These are phyloP conservation scores for Ambrosia artemisiifolia DNA, from an alignment of 129 eudicot genomes.

Conservation along the genomic window DNA sequence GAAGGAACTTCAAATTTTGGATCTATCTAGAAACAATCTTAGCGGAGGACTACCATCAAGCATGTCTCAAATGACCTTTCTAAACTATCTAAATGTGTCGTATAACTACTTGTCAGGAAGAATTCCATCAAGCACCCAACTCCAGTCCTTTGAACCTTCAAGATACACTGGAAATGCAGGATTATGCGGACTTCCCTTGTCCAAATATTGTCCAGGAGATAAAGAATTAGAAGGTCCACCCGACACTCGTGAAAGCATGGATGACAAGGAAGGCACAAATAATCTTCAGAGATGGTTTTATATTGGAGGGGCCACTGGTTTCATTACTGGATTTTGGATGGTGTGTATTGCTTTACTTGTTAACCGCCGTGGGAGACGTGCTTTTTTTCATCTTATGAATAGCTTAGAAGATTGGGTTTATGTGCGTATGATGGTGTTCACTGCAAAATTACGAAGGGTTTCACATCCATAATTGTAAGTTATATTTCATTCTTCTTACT, in stretches of 20 bases:
- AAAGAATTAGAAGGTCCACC: not conserved
- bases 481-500: no score
- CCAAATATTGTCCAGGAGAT: conserved; percentile 1
- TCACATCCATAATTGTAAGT: no score
- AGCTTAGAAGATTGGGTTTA: no score
- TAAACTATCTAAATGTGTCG: conserved; percentile 7
- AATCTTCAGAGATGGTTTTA: conserved; percentile 7
- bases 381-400: no score
- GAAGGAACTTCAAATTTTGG: not conserved
- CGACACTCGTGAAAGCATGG: not conserved
- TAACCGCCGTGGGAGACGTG: no score
- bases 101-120: conserved; percentile 26
- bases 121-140: conserved; percentile 32
- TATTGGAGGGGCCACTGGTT: not conserved
- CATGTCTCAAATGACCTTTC: no score
- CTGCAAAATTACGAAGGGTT: no score
- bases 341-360: no score
- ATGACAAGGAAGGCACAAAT: not conserved
- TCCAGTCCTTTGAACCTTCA: conserved; percentile 22
- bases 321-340: no score
- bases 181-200: conserved; percentile 32
- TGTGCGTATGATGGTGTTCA: no score
- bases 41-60: no score
- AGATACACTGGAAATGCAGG: conserved; percentile 9
- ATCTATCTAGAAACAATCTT: no score